phyloP scores from a whole-genome alignment of 2,329 filamentous ascomycete species.

The Gnomoniopsis smithogilvyi region DNA sequence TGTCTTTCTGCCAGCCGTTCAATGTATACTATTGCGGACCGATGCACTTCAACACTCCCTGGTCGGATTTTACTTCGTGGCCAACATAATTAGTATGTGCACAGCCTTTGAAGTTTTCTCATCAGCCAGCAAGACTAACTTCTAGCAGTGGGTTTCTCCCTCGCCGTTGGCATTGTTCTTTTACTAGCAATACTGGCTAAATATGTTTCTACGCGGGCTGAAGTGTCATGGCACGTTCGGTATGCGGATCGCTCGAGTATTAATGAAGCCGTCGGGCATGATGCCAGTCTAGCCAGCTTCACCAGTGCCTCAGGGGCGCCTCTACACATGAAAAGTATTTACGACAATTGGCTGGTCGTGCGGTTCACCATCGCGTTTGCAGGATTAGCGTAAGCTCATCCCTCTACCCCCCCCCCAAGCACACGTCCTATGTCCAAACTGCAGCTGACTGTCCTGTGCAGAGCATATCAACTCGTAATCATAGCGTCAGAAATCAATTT shows the following conservation, averaged over 20 bases:
- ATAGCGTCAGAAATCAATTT: constrained; percentile 35
- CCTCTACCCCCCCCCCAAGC: not conserved
- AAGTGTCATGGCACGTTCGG: constrained; percentile 28
- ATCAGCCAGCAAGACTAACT: not conserved
- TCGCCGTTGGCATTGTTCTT: constrained; percentile 33
- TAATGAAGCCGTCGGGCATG: constrained; percentile 3
- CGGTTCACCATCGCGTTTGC: constrained; percentile 43
- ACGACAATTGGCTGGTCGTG: constrained; percentile 41
- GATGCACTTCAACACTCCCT: constrained; percentile 25
- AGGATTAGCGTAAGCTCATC: constrained; percentile 31
- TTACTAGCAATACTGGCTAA: constrained; percentile 37
- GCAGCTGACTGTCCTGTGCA: constrained; percentile 14
- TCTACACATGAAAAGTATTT: constrained; percentile 30
- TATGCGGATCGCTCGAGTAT: constrained; percentile 25
- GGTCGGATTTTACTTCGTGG: constrained; percentile 30
- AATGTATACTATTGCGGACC: constrained; percentile 31
- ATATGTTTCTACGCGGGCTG: constrained; percentile 36
- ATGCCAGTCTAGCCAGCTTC: constrained; percentile 17
- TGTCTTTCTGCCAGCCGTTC: constrained; percentile 32
- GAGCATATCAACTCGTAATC: constrained; percentile 34
- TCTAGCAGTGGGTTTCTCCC: constrained; percentile 34
- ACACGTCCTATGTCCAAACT: not conserved
- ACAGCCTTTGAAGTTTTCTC: not conserved
- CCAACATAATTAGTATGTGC: constrained; percentile 35
- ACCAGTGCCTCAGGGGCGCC: constrained; percentile 16